Evolutionary conservation across 2,329 filamentous ascomycete species (phyloP).

Genomic region (Ophiostoma quercus): DNA sequence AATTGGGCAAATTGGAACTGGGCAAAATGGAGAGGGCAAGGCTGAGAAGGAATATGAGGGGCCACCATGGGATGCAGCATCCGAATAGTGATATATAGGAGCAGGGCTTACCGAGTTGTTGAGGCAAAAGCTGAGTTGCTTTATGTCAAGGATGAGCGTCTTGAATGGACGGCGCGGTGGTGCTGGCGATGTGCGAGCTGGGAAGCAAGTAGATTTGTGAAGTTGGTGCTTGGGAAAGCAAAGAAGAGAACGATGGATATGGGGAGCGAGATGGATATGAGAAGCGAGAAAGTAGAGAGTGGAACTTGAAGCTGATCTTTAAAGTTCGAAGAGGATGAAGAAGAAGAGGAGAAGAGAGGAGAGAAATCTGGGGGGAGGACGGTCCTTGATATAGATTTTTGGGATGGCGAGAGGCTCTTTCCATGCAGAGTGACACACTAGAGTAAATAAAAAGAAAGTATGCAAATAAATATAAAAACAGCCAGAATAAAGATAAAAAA

Average conservation of each 20-base stretch:
- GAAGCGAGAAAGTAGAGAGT: too few relatives aligned
- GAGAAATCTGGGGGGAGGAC: not conserved
- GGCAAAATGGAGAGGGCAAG: conserved; percentile 3
- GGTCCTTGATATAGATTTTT: not conserved
- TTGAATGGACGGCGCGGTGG: too few relatives aligned
- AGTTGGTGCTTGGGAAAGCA: too few relatives aligned
- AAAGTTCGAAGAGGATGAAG: not conserved
- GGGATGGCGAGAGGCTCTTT: not conserved
- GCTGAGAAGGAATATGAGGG: not conserved
- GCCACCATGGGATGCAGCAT: not conserved
- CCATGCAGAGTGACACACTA: not conserved
- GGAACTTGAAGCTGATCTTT: too few relatives aligned
- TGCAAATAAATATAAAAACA: not conserved
- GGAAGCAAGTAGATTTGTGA: too few relatives aligned
- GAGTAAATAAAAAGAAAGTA: not conserved
- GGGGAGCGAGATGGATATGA: too few relatives aligned
- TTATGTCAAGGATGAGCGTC: not conserved
- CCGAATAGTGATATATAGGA: not conserved
- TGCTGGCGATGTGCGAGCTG: too few relatives aligned
- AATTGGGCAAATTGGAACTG: not conserved
- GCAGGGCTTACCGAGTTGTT: not conserved
- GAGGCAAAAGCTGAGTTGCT: too few relatives aligned
- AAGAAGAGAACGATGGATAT: too few relatives aligned
- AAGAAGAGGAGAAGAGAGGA: not conserved
- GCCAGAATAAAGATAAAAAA: not conserved